Base-by-base conservation (phyloP, 768 basidiomycete genomes). In the Collybia nuda region DNA sequence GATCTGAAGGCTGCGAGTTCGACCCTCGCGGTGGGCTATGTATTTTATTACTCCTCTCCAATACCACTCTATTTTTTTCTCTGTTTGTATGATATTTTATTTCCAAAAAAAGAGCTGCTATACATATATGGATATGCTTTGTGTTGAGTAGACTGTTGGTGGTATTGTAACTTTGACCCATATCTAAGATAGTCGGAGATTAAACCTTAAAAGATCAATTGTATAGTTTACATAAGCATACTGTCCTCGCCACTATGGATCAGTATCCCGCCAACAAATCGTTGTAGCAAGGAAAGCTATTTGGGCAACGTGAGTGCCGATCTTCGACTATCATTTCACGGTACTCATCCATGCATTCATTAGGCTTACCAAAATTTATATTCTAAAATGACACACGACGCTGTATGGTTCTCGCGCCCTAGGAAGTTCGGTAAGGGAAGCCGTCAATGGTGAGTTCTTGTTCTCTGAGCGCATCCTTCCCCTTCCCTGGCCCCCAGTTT, bases 391-490 rank as follows among this genome's bases (percentile, higher is more conserved):
- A 94, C 94, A 66, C 94, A 96, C 91, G 91, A 95, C 81, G 88
- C 93, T 64, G 86, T 97, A 76, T 97, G 94, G 93, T 94, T 93
- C 76, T 93, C 91, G 72, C 90, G 90, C 65, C 94, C 94, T 55
- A 84, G 93, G 72, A 96, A 91, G 74, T 96, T 63, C 76, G 94
- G 94, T 69, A 96, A 96, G 77, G 94, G 94, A 66, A 85, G 86
- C 69, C 90, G 94, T 68, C 91, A 95, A 72, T 97, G 92, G 92
- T 93, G 69, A 67, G 85, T 75, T 17, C 36, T 32, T 17, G 28
- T 18, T 44, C 7, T 46, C 37, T 37, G 15, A 44, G n/a, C 9
- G 21, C 50, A 28, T 18, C 21, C 12, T n/a, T 6, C 19, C 38
- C 37, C 23, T 29, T 24, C 18, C 14, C 35, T 9, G n/a, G 17